Base-by-base conservation (phyloP, 1,284 basidiomycete genomes). In the Malassezia arunalokei region DNA sequence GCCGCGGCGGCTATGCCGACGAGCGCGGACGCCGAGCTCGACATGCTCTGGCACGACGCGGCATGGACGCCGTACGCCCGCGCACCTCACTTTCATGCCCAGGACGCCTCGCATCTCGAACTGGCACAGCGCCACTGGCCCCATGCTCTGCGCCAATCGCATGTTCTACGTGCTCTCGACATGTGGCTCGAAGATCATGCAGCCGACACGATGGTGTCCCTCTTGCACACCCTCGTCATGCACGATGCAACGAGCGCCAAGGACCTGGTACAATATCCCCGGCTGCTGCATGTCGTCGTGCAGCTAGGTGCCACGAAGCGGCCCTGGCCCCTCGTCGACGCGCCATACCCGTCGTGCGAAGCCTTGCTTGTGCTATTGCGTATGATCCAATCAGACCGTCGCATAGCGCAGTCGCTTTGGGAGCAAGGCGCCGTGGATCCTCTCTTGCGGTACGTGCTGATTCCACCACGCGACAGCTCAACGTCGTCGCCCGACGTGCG, bases 381-480 rank as follows among this genome's bases (percentile, higher is more conserved):
- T 1, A 76, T 87, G 27, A 81, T 82, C 0, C 73, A 75, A 3
- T 79, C 83, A 2, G 85, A 85, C 0, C 80, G 87, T 24, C 65
- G 76, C 0, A 83, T 81, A 55, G 88, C 90, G 0, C 74, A 76
- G 11, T 73, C 77, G 1, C 75, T 90, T 2, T 68, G 71, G 1
- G 8, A 78, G 47, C 78, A 80, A 7, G 65, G 52, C 69, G 78
- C 47, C 76, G 81, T 28, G 80, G 87, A 74, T 75, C 81, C 60
- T 0, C 79, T 90, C 0, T 77, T 94, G 40, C 82, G 85, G 30
- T 92, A 87, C 67, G 71, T 90, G 39, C 78, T 83, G 0, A 76
- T 79, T 27, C 76, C 80, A 7, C 82, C 84, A 17, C 56, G 62
- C n/a, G 55, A 54, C 45, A 38, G 35, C 11, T 15, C 15, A 0